Evolutionary conservation across 306 rosid species (phyloP).

Genomic region (Alnus rubra): DNA sequence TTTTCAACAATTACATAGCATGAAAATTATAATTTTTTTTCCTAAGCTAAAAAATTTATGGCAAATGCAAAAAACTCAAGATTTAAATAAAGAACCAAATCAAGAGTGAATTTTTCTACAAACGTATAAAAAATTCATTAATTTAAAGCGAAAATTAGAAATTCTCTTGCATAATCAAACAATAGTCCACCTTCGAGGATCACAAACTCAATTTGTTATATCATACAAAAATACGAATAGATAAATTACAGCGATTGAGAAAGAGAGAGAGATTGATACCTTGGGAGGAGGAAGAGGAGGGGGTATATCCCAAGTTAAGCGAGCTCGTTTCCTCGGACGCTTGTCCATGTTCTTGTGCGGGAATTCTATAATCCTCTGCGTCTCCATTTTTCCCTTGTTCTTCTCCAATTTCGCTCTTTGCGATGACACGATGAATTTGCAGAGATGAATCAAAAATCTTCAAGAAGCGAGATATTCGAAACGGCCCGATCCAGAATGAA

Average conservation of each 20-base stretch:
- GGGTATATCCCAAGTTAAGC: conserved; percentile 77
- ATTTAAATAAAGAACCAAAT: not conserved
- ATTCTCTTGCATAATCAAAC: not conserved
- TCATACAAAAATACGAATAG: too few relatives aligned
- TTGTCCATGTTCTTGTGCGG: conserved; percentile 74
- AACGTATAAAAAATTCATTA: not conserved
- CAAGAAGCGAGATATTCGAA: conserved; percentile 12
- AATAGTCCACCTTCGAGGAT: not conserved
- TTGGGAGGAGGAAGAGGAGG: conserved; percentile 59
- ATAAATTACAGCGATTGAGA: not conserved
- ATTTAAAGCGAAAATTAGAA: not conserved
- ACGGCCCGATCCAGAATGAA: not conserved
- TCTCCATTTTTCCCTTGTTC: conserved; percentile 55
- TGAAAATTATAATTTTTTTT: not conserved
- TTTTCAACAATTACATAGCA: not conserved
- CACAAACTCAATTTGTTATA: not conserved
- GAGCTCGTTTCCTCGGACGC: conserved; percentile 74
- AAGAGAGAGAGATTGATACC: conserved; percentile 34
- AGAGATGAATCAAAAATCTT: conserved; percentile 20
- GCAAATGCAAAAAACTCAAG: too few relatives aligned
- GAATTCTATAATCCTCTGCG: conserved; percentile 67
- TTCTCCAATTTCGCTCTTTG: conserved; percentile 3
- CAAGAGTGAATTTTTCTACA: not conserved
- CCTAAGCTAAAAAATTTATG: not conserved
- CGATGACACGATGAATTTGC: conserved; percentile 7